phyloP scores from a whole-genome alignment of 2,329 filamentous ascomycete genomes.

The Alternaria brassicae region DNA sequence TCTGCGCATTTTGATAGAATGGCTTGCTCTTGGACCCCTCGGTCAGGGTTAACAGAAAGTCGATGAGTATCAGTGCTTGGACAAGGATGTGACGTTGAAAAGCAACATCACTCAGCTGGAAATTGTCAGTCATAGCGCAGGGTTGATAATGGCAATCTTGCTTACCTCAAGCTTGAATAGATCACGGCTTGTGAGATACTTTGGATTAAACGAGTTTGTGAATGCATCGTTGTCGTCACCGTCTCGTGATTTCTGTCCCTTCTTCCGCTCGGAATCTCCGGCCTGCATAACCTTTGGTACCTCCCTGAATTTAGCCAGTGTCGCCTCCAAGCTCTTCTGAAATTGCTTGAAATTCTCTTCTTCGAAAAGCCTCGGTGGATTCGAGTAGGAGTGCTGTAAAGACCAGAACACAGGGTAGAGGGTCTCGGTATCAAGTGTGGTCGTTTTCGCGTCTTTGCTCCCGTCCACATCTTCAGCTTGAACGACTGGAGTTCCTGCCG shows the following conservation, averaged over 20 bases:
- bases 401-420: constrained; percentile 96
- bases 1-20: constrained; percentile 74
- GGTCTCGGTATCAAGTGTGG: constrained; percentile 67
- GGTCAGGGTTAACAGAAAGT: constrained; percentile 92
- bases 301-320: constrained; percentile 76
- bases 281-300: constrained; percentile 72
- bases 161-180: constrained; percentile 91
- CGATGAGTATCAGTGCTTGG: constrained; percentile 90
- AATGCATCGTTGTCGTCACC: constrained; percentile 68
- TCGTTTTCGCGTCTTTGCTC: constrained; percentile 55
- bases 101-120: constrained; percentile 85
- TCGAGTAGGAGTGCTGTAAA: constrained; percentile 88
- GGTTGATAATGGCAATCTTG: constrained; percentile 24
- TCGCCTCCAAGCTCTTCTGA: constrained; percentile 67
- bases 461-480: constrained; percentile 57
- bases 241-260: constrained; percentile 65
- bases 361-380: constrained; percentile 84
- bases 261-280: constrained; percentile 70
- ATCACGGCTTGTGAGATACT: constrained; percentile 96
- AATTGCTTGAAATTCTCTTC: constrained; percentile 70
- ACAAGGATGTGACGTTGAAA: constrained; percentile 95
- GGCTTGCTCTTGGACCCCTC: constrained; percentile 81
- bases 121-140: constrained; percentile 37
- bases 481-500: constrained; percentile 34
- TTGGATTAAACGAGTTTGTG: constrained; percentile 86